Base-by-base conservation (phyloP, 225 moss, liverwort and hornwort species). In the Ulota crispa region DNA sequence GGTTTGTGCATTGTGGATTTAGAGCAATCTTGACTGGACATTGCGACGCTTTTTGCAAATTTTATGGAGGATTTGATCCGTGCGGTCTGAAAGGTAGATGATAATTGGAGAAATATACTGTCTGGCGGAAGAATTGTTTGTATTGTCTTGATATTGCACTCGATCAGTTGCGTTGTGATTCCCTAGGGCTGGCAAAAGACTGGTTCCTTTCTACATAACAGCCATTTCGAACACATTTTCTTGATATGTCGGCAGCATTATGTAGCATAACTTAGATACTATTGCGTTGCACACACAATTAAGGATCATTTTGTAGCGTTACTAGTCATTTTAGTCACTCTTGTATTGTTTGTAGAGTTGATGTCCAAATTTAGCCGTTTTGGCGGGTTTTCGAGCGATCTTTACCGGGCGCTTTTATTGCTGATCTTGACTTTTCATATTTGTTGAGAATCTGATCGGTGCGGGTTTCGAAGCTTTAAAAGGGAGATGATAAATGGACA, bases 1-100 rank as follows among this genome's bases (percentile, higher is more conserved):
- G 13, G 61, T 31, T 14, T 65, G 0, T 65, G 65, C 14, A 52
- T 32, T 14, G 31, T 31, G 57, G 36, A 53, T 59, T 78, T 16
- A 24, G 41, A 39, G 82, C 34, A 53, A 54, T 20, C 55, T 69
- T 79, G 75, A 45, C 45, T 47, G 53, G 73, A 10, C 66, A 28
- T 1, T 52, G 3, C 10, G 14, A 71, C 26, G 59, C 10, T 18
- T 23, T 73, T 57, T 73, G 9, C 24, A 26, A 13, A 9, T 79
- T 76, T 50, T 65, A 15, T 70, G 36, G 80, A 83, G 83, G 80
- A 67, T 80, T 27, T 77, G 80, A 80, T 72, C 83, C 64, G 75
- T 75, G 74, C 55, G 59, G 23, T 81, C 53, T 32, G 77, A 72
- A 66, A 45, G 45, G 68, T 39, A 41, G 52, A 37, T 12, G 67